Conservation (phyloP, 2,329 filamentous ascomycete species). For the Sporothrix luriei region DNA sequence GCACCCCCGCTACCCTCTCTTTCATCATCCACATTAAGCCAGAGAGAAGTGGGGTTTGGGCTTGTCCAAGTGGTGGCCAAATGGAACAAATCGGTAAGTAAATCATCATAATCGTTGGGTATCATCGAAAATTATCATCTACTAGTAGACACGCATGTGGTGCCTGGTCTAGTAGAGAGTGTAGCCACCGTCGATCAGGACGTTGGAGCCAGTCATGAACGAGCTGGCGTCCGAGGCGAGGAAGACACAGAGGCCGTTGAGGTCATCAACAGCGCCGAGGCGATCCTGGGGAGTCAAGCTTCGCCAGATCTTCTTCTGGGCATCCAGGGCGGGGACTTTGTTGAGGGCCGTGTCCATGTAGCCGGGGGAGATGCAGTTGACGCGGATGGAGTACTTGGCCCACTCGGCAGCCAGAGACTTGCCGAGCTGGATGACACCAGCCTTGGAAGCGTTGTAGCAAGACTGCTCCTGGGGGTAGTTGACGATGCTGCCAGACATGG, state of each 20-base stretch:
- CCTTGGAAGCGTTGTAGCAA: conserved; percentile 84
- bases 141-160: not conserved
- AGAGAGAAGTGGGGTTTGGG: not conserved
- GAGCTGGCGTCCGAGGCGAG: conserved; percentile 70
- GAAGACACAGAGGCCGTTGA: conserved; percentile 77
- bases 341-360: conserved; percentile 87
- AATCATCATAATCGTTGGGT: conserved; percentile 24
- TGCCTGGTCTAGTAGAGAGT: conserved; percentile 47
- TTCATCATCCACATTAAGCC: conserved; percentile 20
- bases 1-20: not conserved
- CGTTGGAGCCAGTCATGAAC: conserved; percentile 78
- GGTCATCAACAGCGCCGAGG: conserved; percentile 71
- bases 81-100: not conserved
- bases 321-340: conserved; percentile 74
- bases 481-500: conserved; percentile 81
- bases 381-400: conserved; percentile 77
- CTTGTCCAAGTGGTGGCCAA: not conserved
- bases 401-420: conserved; percentile 83
- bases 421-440: conserved; percentile 74
- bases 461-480: conserved; percentile 84
- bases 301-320: conserved; percentile 81
- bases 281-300: conserved; percentile 72
- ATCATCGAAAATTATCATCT: conserved; percentile 31
- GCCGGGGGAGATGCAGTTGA: conserved; percentile 81
- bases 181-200: conserved; percentile 71